These are phyloP conservation scores for Magnolia officinalis DNA, from an alignment of 164 flowering plant genomes.

Conservation along the genomic window DNA sequence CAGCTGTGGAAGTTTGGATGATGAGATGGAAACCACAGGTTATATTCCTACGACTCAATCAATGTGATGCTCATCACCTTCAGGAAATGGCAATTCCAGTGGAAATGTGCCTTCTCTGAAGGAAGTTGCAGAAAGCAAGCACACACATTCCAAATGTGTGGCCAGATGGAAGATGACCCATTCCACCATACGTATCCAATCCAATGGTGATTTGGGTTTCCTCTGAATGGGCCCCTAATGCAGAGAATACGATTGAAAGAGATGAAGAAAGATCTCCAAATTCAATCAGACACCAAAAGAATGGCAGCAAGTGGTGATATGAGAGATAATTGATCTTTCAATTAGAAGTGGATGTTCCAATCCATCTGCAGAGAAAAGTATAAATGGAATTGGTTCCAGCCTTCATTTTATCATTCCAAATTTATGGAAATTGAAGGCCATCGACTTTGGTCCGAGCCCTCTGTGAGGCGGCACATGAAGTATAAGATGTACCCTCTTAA, in stretches of 20 bases:
- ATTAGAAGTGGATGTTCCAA: background rate
- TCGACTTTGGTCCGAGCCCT: background rate
- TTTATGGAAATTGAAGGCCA: background rate
- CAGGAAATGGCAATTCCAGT: background rate
- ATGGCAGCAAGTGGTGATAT: background rate
- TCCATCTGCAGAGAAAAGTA: background rate
- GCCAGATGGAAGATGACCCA: background rate
- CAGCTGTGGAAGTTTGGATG: slow-evolving; percentile 2
- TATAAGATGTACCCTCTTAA: background rate
- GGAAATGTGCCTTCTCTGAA: background rate
- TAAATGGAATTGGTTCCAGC: background rate
- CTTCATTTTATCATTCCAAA: background rate
- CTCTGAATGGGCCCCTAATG: background rate
- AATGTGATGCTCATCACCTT: background rate
- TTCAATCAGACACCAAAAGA: background rate
- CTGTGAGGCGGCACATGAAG: background rate
- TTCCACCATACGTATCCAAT: background rate
- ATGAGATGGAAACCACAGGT: background rate
- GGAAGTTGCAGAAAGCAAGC: background rate
- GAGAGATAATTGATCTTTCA: background rate
- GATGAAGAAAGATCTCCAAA: background rate
- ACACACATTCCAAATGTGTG: background rate
- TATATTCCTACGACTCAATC: background rate
- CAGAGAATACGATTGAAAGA: background rate
- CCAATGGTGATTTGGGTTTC: background rate